These are phyloP conservation scores for Caryopteris hybrid DNA, from an alignment of 305 asterid genomes.

Conservation along the genomic window DNA sequence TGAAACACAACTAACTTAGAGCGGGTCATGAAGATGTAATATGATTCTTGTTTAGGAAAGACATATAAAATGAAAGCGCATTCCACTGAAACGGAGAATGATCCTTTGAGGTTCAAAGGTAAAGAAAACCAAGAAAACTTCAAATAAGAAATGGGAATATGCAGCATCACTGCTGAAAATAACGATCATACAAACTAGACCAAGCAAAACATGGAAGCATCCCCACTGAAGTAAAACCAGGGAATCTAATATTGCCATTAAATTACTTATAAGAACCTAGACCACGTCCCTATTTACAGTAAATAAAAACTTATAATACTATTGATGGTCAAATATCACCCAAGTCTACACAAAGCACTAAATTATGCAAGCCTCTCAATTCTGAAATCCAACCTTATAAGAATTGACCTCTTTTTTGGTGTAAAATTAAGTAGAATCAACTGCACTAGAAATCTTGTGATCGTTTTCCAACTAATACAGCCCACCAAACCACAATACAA, in stretches of 20 bases:
- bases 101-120: neutral
- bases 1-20: constrained; percentile 1
- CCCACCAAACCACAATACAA: neutral
- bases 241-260: neutral
- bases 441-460: neutral
- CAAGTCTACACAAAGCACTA: neutral
- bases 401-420: too few relatives aligned
- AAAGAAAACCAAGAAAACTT: neutral
- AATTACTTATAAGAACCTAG: neutral
- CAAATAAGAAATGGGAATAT: neutral
- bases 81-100: neutral
- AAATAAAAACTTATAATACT: too few relatives aligned
- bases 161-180: neutral
- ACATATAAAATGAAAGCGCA: neutral
- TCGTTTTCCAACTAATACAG: constrained; percentile 18
- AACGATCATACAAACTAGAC: neutral
- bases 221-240: neutral
- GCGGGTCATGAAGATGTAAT: neutral
- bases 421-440: too few relatives aligned
- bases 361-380: neutral
- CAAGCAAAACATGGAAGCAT: neutral
- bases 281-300: too few relatives aligned
- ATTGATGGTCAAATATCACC: neutral
- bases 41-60: neutral
- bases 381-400: too few relatives aligned